Evolutionary conservation across 1,139 yeast genomes (phyloP).

Genomic region (Suhomyces taliae): DNA sequence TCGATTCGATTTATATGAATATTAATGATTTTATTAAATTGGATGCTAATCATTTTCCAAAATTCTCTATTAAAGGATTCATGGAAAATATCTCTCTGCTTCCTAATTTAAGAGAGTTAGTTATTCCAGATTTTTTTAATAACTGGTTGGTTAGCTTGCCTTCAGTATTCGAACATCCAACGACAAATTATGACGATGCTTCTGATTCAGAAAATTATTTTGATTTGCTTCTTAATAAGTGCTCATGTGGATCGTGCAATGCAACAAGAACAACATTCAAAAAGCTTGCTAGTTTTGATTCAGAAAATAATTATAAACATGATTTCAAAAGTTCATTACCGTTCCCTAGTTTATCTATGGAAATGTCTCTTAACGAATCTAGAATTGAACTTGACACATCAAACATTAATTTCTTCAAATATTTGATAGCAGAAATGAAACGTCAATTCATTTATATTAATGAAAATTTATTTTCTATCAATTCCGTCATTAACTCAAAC

Average conservation of each 20-base stretch:
- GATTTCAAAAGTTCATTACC: slow-evolving; percentile 14
- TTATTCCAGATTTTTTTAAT: slow-evolving; percentile 29
- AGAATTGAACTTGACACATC: slow-evolving; percentile 12
- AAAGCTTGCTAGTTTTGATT: slow-evolving; percentile 18
- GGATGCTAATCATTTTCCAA: slow-evolving; percentile 10
- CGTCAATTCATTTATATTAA: slow-evolving; percentile 20
- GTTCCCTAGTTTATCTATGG: slow-evolving; percentile 1
- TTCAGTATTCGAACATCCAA: slow-evolving; percentile 6
- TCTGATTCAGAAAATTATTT: slow-evolving; percentile 11
- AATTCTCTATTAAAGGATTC: slow-evolving; percentile 12
- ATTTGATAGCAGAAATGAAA: slow-evolving; percentile 21
- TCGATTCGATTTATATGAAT: slow-evolving; percentile 22
- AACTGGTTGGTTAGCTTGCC: slow-evolving; percentile 23
- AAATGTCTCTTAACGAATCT: slow-evolving; percentile 2
- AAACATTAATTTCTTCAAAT: slow-evolving; percentile 21
- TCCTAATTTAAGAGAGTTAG: slow-evolving; percentile 15
- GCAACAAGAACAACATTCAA: slow-evolving; percentile 17
- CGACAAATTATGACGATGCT: background rate
- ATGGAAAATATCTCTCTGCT: slow-evolving; percentile 11
- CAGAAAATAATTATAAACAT: slow-evolving; percentile 20
- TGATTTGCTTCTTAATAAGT: slow-evolving; percentile 21
- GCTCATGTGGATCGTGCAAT: slow-evolving; percentile 21
- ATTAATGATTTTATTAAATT: slow-evolving; percentile 23
- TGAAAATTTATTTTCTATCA: slow-evolving; percentile 23
- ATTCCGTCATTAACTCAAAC: slow-evolving; percentile 21